phyloP scores from a whole-genome alignment of 108 stramenopile species.

The Heterococcus sp. region DNA sequence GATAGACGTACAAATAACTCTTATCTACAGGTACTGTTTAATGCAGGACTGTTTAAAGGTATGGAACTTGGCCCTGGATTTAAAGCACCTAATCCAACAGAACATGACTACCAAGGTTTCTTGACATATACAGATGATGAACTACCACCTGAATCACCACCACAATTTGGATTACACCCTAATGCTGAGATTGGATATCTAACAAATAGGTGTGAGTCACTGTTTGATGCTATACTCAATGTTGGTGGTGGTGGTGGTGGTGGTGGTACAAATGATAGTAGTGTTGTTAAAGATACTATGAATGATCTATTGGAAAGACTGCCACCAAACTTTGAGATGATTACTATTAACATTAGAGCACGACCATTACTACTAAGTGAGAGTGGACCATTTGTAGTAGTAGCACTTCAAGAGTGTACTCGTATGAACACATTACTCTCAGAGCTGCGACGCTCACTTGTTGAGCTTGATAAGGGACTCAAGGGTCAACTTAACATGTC shows the following conservation, averaged over 20 bases:
- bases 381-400: slow-evolving; percentile 68
- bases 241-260: slow-evolving; percentile 52
- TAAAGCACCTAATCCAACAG: slow-evolving; percentile 60
- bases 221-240: slow-evolving; percentile 64
- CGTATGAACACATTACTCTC: slow-evolving; percentile 71
- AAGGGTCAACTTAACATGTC: slow-evolving; percentile 77
- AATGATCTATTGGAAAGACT: slow-evolving; percentile 57
- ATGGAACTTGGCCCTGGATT: slow-evolving; percentile 72
- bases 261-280: slow-evolving; percentile 46
- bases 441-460: slow-evolving; percentile 63
- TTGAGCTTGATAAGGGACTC: slow-evolving; percentile 74
- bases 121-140: slow-evolving; percentile 57
- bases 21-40: slow-evolving; percentile 62
- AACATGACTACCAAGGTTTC: slow-evolving; percentile 62
- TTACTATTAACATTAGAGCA: slow-evolving; percentile 57
- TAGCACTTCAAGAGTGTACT: slow-evolving; percentile 67
- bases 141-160: slow-evolving; percentile 67
- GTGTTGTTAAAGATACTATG: slow-evolving; percentile 47
- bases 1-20: slow-evolving; percentile 72
- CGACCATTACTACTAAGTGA: slow-evolving; percentile 61
- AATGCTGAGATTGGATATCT: slow-evolving; percentile 76
- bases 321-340: slow-evolving; percentile 68
- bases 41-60: slow-evolving; percentile 35
- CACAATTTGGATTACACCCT: slow-evolving; percentile 72
- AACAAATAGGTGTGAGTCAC: slow-evolving; percentile 54